A percentile compares a stretch with the other conserved stretches of the same genome.
Evolutionary conservation across 768 basidiomycete genomes (phyloP).

Genomic region (Auriscalpium vulgare): DNA sequence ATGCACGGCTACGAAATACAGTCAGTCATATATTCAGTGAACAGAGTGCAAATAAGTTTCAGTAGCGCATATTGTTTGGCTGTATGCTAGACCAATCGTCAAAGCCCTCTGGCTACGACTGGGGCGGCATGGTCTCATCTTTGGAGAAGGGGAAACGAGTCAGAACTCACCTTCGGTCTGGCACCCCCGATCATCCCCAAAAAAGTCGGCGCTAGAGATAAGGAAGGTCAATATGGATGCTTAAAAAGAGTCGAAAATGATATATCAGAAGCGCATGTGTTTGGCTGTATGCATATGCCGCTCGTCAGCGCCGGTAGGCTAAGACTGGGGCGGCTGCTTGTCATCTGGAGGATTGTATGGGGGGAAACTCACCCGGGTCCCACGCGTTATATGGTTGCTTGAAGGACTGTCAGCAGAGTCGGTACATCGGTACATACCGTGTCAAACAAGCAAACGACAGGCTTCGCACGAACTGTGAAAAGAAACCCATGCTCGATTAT

Average conservation of each 20-base stretch:
- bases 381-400: too few species aligned
- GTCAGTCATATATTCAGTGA: not conserved
- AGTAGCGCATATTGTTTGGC: conserved; percentile 15
- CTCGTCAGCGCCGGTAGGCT: not conserved
- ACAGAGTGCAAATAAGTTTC: not conserved
- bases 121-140: conserved; percentile 17
- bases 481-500: conserved; percentile 6
- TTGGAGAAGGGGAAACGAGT: not conserved
- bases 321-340: not conserved
- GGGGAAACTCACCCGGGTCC: too few species aligned
- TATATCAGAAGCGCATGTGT: not conserved
- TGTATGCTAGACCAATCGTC: conserved; percentile 16
- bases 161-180: not conserved
- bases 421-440: not conserved
- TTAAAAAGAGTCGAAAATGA: not conserved
- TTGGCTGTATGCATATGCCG: not conserved
- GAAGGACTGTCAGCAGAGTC: too few species aligned
- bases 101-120: conserved; percentile 16
- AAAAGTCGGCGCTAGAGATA: too few species aligned
- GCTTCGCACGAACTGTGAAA: not conserved
- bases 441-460: not conserved
- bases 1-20: not conserved
- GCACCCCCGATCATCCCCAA: not conserved
- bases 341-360: not conserved
- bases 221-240: too few species aligned